phyloP scores from a whole-genome alignment of 2,329 filamentous ascomycete species.

The Blastomyces parvus region DNA sequence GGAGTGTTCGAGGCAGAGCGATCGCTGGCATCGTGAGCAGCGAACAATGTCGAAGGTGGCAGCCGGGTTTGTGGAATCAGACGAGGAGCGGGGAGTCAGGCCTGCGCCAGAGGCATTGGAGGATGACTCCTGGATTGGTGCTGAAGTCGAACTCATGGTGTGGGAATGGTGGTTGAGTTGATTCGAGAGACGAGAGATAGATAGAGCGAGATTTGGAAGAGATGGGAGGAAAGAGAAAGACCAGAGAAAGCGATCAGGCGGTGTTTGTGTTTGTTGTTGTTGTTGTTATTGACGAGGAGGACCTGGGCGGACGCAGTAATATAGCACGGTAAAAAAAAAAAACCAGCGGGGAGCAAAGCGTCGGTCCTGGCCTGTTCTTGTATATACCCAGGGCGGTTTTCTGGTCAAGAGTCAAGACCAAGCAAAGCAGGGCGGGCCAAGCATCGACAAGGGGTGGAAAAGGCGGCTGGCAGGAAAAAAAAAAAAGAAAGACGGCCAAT shows the following conservation, averaged over 20 bases:
- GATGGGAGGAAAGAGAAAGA: too few relatives aligned
- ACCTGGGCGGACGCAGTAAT: background rate
- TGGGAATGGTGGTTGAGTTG: background rate
- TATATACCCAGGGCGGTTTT: background rate
- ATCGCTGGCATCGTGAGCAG: conserved; percentile 41
- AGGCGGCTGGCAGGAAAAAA: conserved; percentile 3
- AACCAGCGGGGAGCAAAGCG: conserved; percentile 1
- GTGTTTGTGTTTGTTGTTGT: too few relatives aligned
- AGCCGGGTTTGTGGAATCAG: conserved; percentile 19
- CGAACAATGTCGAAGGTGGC: conserved; percentile 35
- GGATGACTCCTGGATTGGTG: conserved; percentile 26
- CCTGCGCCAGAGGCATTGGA: conserved; percentile 19
- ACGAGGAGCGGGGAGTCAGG: conserved; percentile 19
- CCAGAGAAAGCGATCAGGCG: too few relatives aligned
- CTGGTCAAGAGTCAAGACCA: conserved; percentile 4
- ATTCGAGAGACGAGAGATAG: background rate
- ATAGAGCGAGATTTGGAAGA: background rate
- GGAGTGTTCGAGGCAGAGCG: conserved; percentile 33
- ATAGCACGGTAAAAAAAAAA: background rate
- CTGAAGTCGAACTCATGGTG: conserved; percentile 31
- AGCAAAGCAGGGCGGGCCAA: conserved; percentile 4
- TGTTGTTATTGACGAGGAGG: background rate
- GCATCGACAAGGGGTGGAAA: conserved; percentile 3
- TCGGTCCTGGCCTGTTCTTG: background rate
- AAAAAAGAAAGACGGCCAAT: too few relatives aligned